phyloP scores from a whole-genome alignment of 371 early-diverging fungal genomes.

The Mucor racemosus region DNA sequence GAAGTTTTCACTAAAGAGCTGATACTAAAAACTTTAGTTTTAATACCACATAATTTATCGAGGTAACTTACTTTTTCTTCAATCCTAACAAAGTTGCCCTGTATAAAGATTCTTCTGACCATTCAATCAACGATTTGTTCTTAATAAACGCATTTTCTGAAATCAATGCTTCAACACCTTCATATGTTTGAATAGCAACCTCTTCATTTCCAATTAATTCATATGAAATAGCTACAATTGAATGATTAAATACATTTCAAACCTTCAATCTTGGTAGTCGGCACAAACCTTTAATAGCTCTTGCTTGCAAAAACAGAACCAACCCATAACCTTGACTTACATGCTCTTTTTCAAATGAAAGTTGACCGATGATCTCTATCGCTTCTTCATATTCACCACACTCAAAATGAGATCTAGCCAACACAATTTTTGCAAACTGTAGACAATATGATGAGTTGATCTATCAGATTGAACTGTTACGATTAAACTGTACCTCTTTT shows the following conservation, averaged over 20 bases:
- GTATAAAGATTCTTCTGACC: constrained; percentile 77
- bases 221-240: constrained; percentile 45
- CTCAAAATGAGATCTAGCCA: constrained; percentile 47
- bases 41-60: background rate
- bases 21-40: constrained; percentile 1
- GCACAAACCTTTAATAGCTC: constrained; percentile 55
- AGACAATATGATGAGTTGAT: too few species aligned
- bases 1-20: constrained; percentile 14
- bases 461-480: too few species aligned
- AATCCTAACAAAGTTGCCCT: constrained; percentile 62
- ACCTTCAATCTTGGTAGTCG: background rate
- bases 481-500: constrained; percentile 34
- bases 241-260: background rate
- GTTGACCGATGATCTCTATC: constrained; percentile 33
- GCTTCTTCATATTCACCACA: constrained; percentile 41
- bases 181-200: constrained; percentile 57
- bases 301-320: constrained; percentile 54
- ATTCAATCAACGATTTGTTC: constrained; percentile 58
- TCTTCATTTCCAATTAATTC: constrained; percentile 56
- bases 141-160: constrained; percentile 38
- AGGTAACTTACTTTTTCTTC: constrained; percentile 49
- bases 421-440: constrained; percentile 49
- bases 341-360: constrained; percentile 36
- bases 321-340: constrained; percentile 57
- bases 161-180: constrained; percentile 47